Conservation (phyloP, 176 grass and related monocot species). For the Rhynchospora pubera region DNA sequence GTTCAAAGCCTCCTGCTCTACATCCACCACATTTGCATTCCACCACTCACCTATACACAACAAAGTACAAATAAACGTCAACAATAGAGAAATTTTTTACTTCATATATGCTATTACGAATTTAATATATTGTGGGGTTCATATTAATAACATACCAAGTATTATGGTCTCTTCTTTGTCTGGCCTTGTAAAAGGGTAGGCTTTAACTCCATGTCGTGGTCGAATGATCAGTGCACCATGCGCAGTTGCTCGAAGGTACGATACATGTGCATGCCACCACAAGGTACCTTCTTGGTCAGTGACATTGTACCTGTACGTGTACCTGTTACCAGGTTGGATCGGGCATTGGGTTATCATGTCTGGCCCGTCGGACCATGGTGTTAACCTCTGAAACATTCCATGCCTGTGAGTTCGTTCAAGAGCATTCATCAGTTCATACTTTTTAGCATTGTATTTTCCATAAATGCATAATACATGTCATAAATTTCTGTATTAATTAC, state of each 20-base stretch:
- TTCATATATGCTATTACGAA: neutral
- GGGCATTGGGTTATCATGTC: slow-evolving; percentile 74
- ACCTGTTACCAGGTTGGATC: slow-evolving; percentile 36
- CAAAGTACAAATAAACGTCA: neutral
- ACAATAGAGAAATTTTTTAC: neutral
- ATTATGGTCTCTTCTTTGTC: slow-evolving; percentile 39
- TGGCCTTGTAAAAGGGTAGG: slow-evolving; percentile 44
- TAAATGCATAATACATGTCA: neutral
- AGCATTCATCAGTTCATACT: neutral
- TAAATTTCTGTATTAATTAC: slow-evolving; percentile 29
- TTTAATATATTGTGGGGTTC: neutral
- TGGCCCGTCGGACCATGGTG: slow-evolving; percentile 64
- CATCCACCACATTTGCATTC: slow-evolving; percentile 40
- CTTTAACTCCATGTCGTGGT: slow-evolving; percentile 13
- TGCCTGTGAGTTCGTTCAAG: slow-evolving; percentile 34
- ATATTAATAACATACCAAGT: slow-evolving; percentile 19
- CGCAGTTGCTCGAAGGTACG: slow-evolving; percentile 42
- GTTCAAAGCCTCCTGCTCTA: neutral
- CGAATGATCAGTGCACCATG: slow-evolving; percentile 52
- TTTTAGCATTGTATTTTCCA: neutral
- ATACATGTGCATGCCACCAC: slow-evolving; percentile 79
- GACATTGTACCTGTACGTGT: slow-evolving; percentile 52
- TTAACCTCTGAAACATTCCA: slow-evolving; percentile 53
- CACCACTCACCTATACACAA: slow-evolving; percentile 55
- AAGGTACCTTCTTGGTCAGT: slow-evolving; percentile 69